Conservation (phyloP, 805 yeast genomes). For the Yamadazyma kitorensis region DNA sequence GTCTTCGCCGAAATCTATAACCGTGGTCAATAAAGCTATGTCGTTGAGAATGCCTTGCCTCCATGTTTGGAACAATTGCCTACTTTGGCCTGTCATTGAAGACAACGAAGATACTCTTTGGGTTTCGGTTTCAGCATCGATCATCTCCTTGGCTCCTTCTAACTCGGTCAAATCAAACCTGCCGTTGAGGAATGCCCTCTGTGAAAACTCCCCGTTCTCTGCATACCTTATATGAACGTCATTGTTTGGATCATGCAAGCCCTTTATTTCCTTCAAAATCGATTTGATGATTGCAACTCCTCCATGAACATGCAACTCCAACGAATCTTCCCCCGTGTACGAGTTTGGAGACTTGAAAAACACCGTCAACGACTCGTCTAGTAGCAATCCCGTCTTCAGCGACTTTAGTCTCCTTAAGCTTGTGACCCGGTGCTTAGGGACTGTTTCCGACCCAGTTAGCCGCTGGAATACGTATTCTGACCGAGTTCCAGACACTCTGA, state of each 20-base stretch:
- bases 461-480: constrained; percentile 42
- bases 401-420: constrained; percentile 55
- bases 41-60: constrained; percentile 59
- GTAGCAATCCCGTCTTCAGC: constrained; percentile 36
- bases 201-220: constrained; percentile 89
- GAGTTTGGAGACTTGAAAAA: constrained; percentile 72
- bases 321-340: constrained; percentile 88
- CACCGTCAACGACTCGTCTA: constrained; percentile 77
- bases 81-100: constrained; percentile 70
- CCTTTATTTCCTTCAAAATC: constrained; percentile 59
- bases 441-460: constrained; percentile 39
- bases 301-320: constrained; percentile 93
- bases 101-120: constrained; percentile 75
- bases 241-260: constrained; percentile 44
- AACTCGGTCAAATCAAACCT: constrained; percentile 82
- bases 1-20: constrained; percentile 95
- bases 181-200: constrained; percentile 81
- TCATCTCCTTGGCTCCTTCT: constrained; percentile 85
- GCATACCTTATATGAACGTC: constrained; percentile 66
- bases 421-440: constrained; percentile 54
- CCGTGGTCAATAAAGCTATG: constrained; percentile 77
- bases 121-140: constrained; percentile 90
- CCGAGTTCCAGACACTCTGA: constrained; percentile 77
- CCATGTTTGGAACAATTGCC: constrained; percentile 59
- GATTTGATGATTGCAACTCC: constrained; percentile 80